Conservation (phyloP, 108 stramenopile species). For the Nannochloropsis oceanica region DNA sequence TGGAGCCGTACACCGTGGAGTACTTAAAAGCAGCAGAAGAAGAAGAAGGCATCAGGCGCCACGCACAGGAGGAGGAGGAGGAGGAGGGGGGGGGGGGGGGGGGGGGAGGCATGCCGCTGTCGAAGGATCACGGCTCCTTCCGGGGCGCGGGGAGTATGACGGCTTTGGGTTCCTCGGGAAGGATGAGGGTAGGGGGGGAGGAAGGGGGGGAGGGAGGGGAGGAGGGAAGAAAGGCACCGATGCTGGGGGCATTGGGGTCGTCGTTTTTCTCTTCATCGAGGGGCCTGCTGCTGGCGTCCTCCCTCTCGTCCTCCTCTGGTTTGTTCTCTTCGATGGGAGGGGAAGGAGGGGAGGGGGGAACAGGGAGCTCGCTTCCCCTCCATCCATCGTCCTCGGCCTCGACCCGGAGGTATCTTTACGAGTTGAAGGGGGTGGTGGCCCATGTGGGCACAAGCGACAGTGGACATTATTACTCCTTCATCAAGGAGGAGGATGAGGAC, state of each 20-base stretch:
- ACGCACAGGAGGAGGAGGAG: too few relatives aligned
- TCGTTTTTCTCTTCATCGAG: neutral
- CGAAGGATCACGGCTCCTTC: too few relatives aligned
- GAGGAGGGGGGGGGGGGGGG: too few relatives aligned
- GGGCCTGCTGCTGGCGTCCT: neutral
- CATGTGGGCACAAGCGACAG: constrained; percentile 34
- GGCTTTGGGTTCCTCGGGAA: too few relatives aligned
- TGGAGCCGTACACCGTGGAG: constrained; percentile 32
- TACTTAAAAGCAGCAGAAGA: too few relatives aligned
- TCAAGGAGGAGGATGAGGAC: neutral
- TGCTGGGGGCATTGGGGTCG: neutral
- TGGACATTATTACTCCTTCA: constrained; percentile 39
- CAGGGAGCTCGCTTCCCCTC: neutral
- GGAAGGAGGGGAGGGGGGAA: neutral
- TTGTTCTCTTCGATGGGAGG: neutral
- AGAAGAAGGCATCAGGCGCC: too few relatives aligned
- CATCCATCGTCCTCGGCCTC: neutral
- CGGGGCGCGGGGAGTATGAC: too few relatives aligned
- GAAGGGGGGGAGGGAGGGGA: neutral
- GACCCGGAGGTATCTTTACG: constrained; percentile 11
- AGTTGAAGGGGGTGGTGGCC: constrained; percentile 33
- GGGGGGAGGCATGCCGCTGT: too few relatives aligned
- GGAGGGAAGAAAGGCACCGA: neutral
- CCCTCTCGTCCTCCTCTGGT: neutral
- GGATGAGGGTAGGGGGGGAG: neutral